phyloP scores from a whole-genome alignment of 1,284 basidiomycete genomes.

The Ceratobasidium sp. region DNA sequence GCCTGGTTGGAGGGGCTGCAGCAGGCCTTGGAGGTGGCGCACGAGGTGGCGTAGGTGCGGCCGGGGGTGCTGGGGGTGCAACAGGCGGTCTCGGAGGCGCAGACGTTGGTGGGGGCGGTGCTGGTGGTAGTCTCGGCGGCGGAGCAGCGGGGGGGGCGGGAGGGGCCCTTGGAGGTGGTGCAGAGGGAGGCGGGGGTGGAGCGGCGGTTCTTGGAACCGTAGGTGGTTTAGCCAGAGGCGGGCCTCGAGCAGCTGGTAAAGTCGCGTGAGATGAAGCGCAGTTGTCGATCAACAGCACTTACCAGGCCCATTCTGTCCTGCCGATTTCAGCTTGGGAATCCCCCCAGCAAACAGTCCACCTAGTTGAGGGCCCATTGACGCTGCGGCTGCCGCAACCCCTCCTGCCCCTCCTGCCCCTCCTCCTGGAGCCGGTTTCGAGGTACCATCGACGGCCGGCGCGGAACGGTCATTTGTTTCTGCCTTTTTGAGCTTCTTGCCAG shows the following conservation, averaged over 20 bases:
- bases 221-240: slow-evolving; percentile 69
- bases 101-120: slow-evolving; percentile 44
- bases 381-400: slow-evolving; percentile 41
- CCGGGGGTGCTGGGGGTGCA: slow-evolving; percentile 42
- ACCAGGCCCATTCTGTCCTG: slow-evolving; percentile 66
- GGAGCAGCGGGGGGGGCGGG: slow-evolving; percentile 5
- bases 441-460: slow-evolving; percentile 64
- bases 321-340: slow-evolving; percentile 85
- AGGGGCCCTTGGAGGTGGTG: slow-evolving; percentile 38
- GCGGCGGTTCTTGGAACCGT: slow-evolving; percentile 61
- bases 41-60: slow-evolving; percentile 50
- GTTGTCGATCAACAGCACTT: slow-evolving; percentile 45
- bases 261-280: slow-evolving; percentile 18
- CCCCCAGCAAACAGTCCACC: slow-evolving; percentile 88
- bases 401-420: slow-evolving; percentile 54
- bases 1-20: slow-evolving; percentile 43
- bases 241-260: slow-evolving; percentile 60
- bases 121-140: slow-evolving; percentile 19
- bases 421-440: slow-evolving; percentile 48
- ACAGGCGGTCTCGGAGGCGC: slow-evolving; percentile 45
- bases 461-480: slow-evolving; percentile 83
- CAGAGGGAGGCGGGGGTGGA: slow-evolving; percentile 30
- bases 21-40: slow-evolving; percentile 44
- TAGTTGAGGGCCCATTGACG: slow-evolving; percentile 74
- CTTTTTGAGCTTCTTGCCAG: slow-evolving; percentile 81